A percentile compares a stretch with the other conserved stretches of the same genome.
These are phyloP conservation scores for Halenospora varia DNA, from an alignment of 495 filamentous ascomycete genomes.

Conservation along the genomic window DNA sequence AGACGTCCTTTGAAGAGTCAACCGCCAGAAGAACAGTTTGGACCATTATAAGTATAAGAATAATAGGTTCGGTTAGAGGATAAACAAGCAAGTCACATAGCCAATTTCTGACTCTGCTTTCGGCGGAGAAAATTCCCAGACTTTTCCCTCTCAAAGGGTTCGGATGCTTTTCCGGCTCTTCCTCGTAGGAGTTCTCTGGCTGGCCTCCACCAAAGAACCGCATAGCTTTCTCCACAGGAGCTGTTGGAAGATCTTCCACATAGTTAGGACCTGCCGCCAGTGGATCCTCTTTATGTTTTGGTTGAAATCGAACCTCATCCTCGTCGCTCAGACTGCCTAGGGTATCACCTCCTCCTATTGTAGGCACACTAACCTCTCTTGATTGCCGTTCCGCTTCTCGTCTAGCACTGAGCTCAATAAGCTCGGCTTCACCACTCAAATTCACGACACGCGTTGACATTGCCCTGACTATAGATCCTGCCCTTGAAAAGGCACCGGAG, in stretches of 20 bases:
- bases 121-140: slow-evolving; percentile 77
- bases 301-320: slow-evolving; percentile 11
- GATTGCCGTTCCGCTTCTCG: slow-evolving; percentile 25
- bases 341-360: not conserved
- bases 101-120: slow-evolving; percentile 66
- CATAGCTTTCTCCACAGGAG: slow-evolving; percentile 23
- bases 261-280: slow-evolving; percentile 16
- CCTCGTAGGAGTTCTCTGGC: slow-evolving; percentile 7
- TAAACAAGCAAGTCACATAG: slow-evolving; percentile 89
- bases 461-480: slow-evolving; percentile 89
- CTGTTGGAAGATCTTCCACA: slow-evolving; percentile 7
- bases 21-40: slow-evolving; percentile 85
- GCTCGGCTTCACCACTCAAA: slow-evolving; percentile 76
- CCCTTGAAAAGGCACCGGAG: slow-evolving; percentile 57
- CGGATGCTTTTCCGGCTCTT: slow-evolving; percentile 15
- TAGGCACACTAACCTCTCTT: slow-evolving; percentile 6
- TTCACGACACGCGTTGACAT: slow-evolving; percentile 99
- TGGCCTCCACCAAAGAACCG: slow-evolving; percentile 13
- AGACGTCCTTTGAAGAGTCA: slow-evolving; percentile 69
- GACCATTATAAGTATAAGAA: slow-evolving; percentile 80
- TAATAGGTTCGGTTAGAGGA: slow-evolving; percentile 79
- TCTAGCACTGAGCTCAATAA: slow-evolving; percentile 26
- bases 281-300: slow-evolving; percentile 20
- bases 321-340: slow-evolving; percentile 22
- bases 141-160: slow-evolving; percentile 88